These are phyloP conservation scores for Haplosporangium sp. DNA, from an alignment of 371 early-diverging fungal species.

Conservation along the genomic window DNA sequence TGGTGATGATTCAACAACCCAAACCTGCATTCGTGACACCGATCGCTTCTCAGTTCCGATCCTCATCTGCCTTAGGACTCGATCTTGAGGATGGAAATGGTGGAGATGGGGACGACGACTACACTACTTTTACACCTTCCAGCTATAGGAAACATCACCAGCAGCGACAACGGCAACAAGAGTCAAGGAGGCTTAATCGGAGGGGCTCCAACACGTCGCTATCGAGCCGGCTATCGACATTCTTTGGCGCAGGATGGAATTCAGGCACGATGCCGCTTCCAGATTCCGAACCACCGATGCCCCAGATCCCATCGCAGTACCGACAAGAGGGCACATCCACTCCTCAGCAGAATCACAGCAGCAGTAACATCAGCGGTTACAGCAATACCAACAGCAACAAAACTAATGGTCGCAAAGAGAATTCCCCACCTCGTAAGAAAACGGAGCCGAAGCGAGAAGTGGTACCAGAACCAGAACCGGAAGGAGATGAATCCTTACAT, in stretches of 20 bases:
- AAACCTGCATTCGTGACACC: slow-evolving; percentile 54
- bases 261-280: slow-evolving; percentile 22
- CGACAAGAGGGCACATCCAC: slow-evolving; percentile 10
- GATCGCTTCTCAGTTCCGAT: slow-evolving; percentile 48
- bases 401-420: neutral
- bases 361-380: neutral
- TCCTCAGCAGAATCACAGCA: slow-evolving; percentile 7
- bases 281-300: slow-evolving; percentile 30
- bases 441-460: slow-evolving; percentile 11
- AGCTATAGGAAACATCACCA: slow-evolving; percentile 51
- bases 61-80: neutral
- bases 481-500: slow-evolving; percentile 10
- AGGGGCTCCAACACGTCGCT: slow-evolving; percentile 31
- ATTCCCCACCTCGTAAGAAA: slow-evolving; percentile 1
- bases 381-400: slow-evolving; percentile 5
- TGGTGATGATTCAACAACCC: slow-evolving; percentile 41
- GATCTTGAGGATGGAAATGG: slow-evolving; percentile 38
- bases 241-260: slow-evolving; percentile 50
- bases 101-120: slow-evolving; percentile 45
- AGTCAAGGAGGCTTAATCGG: slow-evolving; percentile 17
- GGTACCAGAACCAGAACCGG: slow-evolving; percentile 12
- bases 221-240: slow-evolving; percentile 46
- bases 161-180: slow-evolving; percentile 38
- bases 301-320: slow-evolving; percentile 40
- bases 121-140: slow-evolving; percentile 39